Conservation (phyloP, 768 basidiomycete species). For the Suillus subaureus region DNA sequence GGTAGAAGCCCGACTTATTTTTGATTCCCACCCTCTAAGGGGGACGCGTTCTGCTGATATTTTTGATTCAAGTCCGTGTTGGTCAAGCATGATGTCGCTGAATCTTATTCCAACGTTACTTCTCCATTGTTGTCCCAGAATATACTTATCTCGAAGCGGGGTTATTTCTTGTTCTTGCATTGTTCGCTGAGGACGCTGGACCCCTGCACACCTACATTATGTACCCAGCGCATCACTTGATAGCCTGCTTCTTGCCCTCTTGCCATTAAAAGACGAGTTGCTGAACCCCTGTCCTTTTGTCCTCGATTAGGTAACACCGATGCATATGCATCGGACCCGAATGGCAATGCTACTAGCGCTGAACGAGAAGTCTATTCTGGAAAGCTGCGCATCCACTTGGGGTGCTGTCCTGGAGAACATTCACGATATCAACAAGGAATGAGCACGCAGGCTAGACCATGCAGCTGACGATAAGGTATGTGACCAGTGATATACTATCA, state of each 20-base stretch:
- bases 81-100: background rate
- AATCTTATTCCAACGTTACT: background rate
- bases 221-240: background rate
- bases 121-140: slow-evolving; percentile 8
- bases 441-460: background rate
- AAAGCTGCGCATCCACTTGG: slow-evolving; percentile 53
- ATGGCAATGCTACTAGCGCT: slow-evolving; percentile 49
- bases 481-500: slow-evolving; percentile 8
- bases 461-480: slow-evolving; percentile 7
- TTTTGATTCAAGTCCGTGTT: background rate
- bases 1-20: background rate
- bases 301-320: slow-evolving; percentile 39
- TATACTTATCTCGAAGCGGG: background rate
- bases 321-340: slow-evolving; percentile 41
- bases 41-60: background rate
- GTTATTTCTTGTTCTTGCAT: slow-evolving; percentile 15
- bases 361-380: slow-evolving; percentile 53
- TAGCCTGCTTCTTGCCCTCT: background rate
- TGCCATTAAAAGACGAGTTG: slow-evolving; percentile 6
- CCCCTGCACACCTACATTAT: background rate
- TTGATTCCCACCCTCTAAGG: background rate
- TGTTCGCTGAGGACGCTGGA: slow-evolving; percentile 32
- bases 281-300: slow-evolving; percentile 16
- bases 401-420: slow-evolving; percentile 20
- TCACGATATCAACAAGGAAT: background rate